Evolutionary conservation across 345 rosid species (phyloP), one percentile per base, ranked within the genome.

Genomic region (Cochlearia excelsa): DNA sequence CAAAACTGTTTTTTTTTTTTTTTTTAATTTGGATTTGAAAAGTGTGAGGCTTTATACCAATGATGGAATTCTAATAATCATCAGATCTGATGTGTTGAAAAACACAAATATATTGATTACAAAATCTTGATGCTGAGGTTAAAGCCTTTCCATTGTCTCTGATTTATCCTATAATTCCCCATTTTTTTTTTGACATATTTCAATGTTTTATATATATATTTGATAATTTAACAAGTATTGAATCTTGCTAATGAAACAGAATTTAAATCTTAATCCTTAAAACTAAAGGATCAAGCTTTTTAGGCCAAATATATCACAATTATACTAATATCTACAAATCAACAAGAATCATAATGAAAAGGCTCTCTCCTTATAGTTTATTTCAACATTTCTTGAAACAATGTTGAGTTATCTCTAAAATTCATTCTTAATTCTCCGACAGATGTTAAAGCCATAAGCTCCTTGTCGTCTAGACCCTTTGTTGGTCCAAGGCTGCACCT

Each of bases 391-490:
- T 61, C 38, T 61, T 60, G 73, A 16, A 35, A 30, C 7, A 31
- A 0, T 46, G 30, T 7, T 1, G 50, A 30, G 0, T 41, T 2
- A 7, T 3, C 3, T 2, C 37, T 56, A 1, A 23, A 41, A 68
- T 60, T 53, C 52, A 27, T 48, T 28, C 55, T 69, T 5, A 82
- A 61, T 58, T 80, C 78, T 3, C 80, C 78, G 3, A 30, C 38
- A 3, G 82, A 67, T 6, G 39, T 61, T 31, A 82, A 61, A 57
- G 47, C 54, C 37, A 52, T 1, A 1, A 85, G 65, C 47, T 82
- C 84, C 6, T 68, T 68, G 1, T 77, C 77, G 1, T 81, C 78
- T 43, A 85, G 67, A 7, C 88, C 93, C 55, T 78, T 81, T 2
- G 89, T 77, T 1, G 80, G 73, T 1, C 77, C 82, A 1, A 77